phyloP scores from a whole-genome alignment of 495 filamentous ascomycete genomes.

The Aspergillus nanangensis region DNA sequence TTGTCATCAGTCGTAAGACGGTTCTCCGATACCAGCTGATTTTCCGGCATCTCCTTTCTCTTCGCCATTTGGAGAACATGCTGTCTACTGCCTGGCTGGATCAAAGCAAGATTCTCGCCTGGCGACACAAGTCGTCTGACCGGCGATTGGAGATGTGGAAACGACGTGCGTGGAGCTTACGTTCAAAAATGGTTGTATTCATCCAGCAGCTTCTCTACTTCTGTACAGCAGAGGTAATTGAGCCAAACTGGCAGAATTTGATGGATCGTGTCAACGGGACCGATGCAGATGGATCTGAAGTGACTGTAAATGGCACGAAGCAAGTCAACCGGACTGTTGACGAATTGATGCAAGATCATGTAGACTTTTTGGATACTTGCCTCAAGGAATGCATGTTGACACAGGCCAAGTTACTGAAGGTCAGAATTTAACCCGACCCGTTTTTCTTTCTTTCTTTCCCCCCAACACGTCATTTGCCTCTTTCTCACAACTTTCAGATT shows the following conservation, averaged over 20 bases:
- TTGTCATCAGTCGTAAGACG: constrained; percentile 94
- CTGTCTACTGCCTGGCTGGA: constrained; percentile 84
- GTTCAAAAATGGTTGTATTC: constrained; percentile 93
- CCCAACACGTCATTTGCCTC: too few species aligned
- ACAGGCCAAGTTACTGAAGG: constrained; percentile 86
- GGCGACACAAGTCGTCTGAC: constrained; percentile 74
- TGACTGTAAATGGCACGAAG: constrained; percentile 40
- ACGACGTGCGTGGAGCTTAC: constrained; percentile 81
- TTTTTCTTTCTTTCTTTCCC: too few species aligned
- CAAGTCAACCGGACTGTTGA: constrained; percentile 82
- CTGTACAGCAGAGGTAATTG: constrained; percentile 93
- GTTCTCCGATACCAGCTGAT: constrained; percentile 92
- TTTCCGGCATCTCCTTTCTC: constrained; percentile 84
- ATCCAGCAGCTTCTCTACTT: constrained; percentile 96
- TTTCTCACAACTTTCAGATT: constrained; percentile 62
- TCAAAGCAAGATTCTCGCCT: constrained; percentile 76
- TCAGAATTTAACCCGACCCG: constrained; percentile 40
- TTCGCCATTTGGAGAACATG: constrained; percentile 83
- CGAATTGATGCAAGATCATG: constrained; percentile 98
- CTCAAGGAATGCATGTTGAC: constrained; percentile 99
- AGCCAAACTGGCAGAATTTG: constrained; percentile 91
- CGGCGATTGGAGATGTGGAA: constrained; percentile 86
- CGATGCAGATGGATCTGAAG: constrained; percentile 49
- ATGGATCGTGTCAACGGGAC: constrained; percentile 75
- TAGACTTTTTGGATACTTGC: constrained; percentile 96